Evolutionary conservation across 805 yeast species (phyloP), one percentile per base, ranked within the genome.

Genomic region (Pichia membranifaciens): DNA sequence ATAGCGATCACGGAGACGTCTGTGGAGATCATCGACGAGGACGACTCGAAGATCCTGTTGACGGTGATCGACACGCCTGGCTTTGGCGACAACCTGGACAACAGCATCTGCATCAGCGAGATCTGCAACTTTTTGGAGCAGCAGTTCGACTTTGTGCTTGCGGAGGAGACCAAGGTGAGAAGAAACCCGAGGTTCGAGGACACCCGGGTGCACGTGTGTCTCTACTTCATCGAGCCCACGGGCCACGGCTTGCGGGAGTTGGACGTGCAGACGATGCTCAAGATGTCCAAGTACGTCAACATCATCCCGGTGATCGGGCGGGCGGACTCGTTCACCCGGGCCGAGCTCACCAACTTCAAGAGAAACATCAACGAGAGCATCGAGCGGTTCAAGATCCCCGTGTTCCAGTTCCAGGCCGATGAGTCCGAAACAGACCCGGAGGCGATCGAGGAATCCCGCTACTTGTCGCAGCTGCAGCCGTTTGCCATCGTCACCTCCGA

Each of bases 141-240:
- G 60, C 91, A 85, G 60, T 85, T 84, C 60, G 90, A 84, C 61
- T 69, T 75, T 48, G 88, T 86, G 0, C 73, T 89, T 41, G 87
- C 87, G 2, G 96, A 89, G 62, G 96, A 89, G 64, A 85, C 93
- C 1, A 74, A 91, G 53, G 87, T 89, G 53, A 76, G 77, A 64
- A 82, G 97, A 74, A 87, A 87, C 61, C 96, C 96, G 22, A 72
- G 87, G 53, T 81, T 84, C 59, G 82, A 76, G 55, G 91, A 86
- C 67, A 74, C 89, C 16, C 72, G 93, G 57, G 87, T 85, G 37
- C 93, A 85, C 60, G 81, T 79, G 7, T 75, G 84, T 52, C 64
- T 85, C 41, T 85, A 85, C 61, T 84, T 85, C 59, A 75, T 85
- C 53, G 79, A 84, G 43, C 84, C 91, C 32, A 75, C 71, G 2